Evolutionary conservation across 2,329 filamentous ascomycete species (phyloP).

Genomic region (Cyphellophora attinorum): DNA sequence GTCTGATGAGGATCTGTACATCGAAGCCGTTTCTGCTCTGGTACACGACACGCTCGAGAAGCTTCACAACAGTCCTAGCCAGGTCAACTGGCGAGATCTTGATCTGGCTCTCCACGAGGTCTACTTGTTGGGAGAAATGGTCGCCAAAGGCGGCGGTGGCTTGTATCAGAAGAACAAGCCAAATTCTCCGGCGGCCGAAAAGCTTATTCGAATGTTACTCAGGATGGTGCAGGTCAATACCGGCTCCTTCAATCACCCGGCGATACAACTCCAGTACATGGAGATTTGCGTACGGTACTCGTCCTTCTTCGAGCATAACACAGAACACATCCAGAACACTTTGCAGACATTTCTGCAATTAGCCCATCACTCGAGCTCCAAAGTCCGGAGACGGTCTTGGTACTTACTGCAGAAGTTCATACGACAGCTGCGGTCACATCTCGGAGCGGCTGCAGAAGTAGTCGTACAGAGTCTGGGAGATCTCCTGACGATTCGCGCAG

Average conservation of each 20-base stretch:
- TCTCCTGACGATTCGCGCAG: conserved; percentile 80
- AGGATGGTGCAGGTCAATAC: conserved; percentile 90
- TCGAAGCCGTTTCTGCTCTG: conserved; percentile 76
- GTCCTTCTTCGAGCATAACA: conserved; percentile 80
- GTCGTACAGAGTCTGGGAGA: conserved; percentile 86
- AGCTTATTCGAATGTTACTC: conserved; percentile 82
- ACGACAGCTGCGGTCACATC: conserved; percentile 71
- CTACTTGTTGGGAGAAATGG: conserved; percentile 88
- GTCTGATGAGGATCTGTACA: conserved; percentile 79
- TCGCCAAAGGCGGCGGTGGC: conserved; percentile 78
- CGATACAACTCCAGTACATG: conserved; percentile 93
- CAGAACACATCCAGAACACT: conserved; percentile 71
- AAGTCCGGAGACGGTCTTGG: conserved; percentile 86
- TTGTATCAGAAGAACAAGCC: conserved; percentile 79
- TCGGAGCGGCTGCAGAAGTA: conserved; percentile 82
- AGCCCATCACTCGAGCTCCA: conserved; percentile 77
- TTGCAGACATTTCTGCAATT: conserved; percentile 86
- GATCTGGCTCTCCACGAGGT: conserved; percentile 92
- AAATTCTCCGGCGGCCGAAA: conserved; percentile 67
- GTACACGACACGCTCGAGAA: conserved; percentile 80
- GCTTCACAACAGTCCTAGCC: conserved; percentile 62
- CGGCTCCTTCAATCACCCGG: conserved; percentile 76
- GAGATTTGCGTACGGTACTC: conserved; percentile 94
- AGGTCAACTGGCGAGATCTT: conserved; percentile 88
- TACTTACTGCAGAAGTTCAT: conserved; percentile 92